These are phyloP conservation scores for Pseudozyma thailandica DNA, from an alignment of 1,284 basidiomycete genomes.

Conservation along the genomic window DNA sequence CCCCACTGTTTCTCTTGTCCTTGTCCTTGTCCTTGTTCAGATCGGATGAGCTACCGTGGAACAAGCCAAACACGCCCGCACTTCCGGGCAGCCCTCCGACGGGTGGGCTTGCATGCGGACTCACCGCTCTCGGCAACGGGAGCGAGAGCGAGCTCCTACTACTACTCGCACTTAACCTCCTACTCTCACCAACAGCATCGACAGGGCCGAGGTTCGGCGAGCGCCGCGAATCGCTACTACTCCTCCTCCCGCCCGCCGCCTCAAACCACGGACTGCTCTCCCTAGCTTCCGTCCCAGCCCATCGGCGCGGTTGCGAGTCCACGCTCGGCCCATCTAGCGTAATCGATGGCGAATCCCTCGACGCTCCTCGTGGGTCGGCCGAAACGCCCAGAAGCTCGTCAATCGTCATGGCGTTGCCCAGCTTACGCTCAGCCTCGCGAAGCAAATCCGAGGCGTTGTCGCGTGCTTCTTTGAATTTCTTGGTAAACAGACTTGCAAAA, in stretches of 20 bases:
- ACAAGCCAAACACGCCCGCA: conserved; percentile 27
- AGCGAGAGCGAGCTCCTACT: conserved; percentile 3
- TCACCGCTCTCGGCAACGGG: neutral
- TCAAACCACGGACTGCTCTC: conserved; percentile 10
- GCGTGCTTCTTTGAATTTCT: conserved; percentile 31
- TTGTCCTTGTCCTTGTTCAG: neutral
- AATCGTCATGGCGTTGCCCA: conserved; percentile 46
- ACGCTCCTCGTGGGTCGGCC: neutral
- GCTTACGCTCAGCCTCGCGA: conserved; percentile 32
- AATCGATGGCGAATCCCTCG: conserved; percentile 13
- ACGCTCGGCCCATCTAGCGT: conserved; percentile 9
- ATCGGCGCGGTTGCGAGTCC: too few species aligned
- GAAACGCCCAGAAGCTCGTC: conserved; percentile 32
- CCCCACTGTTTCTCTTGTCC: conserved; percentile 6
- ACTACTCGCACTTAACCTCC: neutral
- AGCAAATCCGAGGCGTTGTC: conserved; percentile 35
- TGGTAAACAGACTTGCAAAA: conserved; percentile 28
- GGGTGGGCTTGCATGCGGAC: conserved; percentile 15
- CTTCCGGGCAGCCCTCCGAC: conserved; percentile 16
- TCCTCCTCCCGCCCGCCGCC: conserved; percentile 18
- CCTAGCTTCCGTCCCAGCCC: too few species aligned
- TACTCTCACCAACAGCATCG: conserved; percentile 4
- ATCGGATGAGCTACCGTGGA: conserved; percentile 8
- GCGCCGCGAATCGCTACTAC: neutral
- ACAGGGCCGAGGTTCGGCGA: conserved; percentile 2